Percentiles rank a stretch among this genome's conserved stretches.
phyloP scores from a whole-genome alignment of 2,329 filamentous ascomycete genomes.

The Neofusicoccum laricinum region DNA sequence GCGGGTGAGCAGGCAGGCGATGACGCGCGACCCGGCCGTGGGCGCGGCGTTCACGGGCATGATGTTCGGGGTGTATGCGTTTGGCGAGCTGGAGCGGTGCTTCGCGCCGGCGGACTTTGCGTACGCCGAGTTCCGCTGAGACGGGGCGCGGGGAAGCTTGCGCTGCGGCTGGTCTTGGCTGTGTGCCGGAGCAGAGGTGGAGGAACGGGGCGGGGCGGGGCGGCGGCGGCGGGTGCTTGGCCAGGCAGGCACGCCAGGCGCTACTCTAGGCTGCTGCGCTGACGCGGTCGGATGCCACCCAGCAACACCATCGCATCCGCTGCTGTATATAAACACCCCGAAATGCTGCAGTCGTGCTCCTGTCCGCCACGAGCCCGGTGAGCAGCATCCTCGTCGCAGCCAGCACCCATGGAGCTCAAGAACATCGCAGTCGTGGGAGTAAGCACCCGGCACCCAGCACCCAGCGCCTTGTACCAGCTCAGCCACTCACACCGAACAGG shows the following conservation, averaged over 20 bases:
- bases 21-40: conserved; percentile 37
- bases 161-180: neutral
- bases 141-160: neutral
- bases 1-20: conserved; percentile 28
- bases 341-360: no score
- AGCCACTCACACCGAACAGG: conserved; percentile 20
- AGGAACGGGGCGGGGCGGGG: no score
- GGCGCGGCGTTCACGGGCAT: conserved; percentile 45
- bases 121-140: conserved; percentile 23
- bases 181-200: no score
- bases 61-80: conserved; percentile 48
- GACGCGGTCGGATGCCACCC: neutral
- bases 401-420: conserved; percentile 30
- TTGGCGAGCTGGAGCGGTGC: conserved; percentile 41
- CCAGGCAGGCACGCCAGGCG: neutral
- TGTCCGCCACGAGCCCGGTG: no score
- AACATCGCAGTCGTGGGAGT: conserved; percentile 35
- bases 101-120: conserved; percentile 43
- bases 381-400: neutral
- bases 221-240: neutral
- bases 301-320: neutral
- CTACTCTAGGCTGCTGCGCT: neutral
- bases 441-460: conserved; percentile 10
- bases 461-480: neutral
- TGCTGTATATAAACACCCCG: neutral